Evolutionary conservation across 2,329 filamentous ascomycete species (phyloP).

Genomic region (Reticulascus tulasneorum): DNA sequence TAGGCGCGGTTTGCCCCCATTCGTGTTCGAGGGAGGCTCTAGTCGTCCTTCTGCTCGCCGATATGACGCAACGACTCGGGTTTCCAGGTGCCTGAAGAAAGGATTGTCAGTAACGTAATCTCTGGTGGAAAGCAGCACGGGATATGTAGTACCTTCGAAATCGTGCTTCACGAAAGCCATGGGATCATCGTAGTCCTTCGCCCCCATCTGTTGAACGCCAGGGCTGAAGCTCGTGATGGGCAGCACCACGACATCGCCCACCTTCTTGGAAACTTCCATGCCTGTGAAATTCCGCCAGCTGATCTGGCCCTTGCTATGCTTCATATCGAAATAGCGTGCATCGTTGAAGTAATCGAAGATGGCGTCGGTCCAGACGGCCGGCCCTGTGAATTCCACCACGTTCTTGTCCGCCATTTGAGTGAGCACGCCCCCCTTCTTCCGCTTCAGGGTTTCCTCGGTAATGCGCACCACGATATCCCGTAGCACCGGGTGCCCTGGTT

Average conservation of each 20-base stretch:
- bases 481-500: constrained; percentile 88
- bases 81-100: constrained; percentile 66
- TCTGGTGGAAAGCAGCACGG: neutral
- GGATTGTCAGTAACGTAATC: constrained; percentile 1
- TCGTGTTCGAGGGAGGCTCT: constrained; percentile 7
- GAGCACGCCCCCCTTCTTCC: constrained; percentile 66
- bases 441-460: constrained; percentile 72
- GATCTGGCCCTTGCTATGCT: constrained; percentile 65
- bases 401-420: constrained; percentile 57
- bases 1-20: constrained; percentile 5
- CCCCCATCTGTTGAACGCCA: constrained; percentile 88
- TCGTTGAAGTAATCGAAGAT: constrained; percentile 96
- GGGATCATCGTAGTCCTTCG: constrained; percentile 80
- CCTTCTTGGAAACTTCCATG: constrained; percentile 76
- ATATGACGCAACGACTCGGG: constrained; percentile 69
- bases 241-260: constrained; percentile 89
- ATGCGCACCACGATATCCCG: constrained; percentile 84
- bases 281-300: constrained; percentile 87
- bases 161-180: constrained; percentile 98
- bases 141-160: constrained; percentile 71
- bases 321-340: constrained; percentile 79
- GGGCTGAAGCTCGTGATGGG: constrained; percentile 98
- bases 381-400: constrained; percentile 91
- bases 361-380: constrained; percentile 88
- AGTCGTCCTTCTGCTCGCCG: constrained; percentile 39